phyloP scores from a whole-genome alignment of 208 protist genomes.

The Herpetomonas samuelpessoai region DNA sequence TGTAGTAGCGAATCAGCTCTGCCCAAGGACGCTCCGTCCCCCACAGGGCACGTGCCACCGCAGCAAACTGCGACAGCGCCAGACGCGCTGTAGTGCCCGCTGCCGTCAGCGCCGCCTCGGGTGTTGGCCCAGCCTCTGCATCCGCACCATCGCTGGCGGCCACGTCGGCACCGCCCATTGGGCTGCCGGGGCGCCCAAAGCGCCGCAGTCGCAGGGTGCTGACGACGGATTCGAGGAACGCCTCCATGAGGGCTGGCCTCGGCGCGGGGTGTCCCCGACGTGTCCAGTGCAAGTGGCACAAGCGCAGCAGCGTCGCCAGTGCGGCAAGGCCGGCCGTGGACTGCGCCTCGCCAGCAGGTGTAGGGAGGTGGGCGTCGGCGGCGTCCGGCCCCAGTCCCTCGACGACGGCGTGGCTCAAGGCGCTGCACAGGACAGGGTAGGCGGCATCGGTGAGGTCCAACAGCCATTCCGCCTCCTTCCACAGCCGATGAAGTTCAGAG shows the following conservation, averaged over 20 bases:
- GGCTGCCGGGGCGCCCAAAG: neutral
- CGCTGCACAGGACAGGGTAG: slow-evolving; percentile 15
- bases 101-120: neutral
- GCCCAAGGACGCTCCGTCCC: neutral
- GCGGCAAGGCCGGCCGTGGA: neutral
- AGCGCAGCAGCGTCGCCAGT: neutral
- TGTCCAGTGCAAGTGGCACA: neutral
- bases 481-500: slow-evolving; percentile 17
- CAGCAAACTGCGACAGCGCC: neutral
- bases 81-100: no score
- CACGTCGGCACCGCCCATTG: neutral
- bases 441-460: slow-evolving; percentile 16
- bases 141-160: neutral
- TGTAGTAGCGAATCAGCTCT: neutral
- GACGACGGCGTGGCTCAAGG: slow-evolving; percentile 12
- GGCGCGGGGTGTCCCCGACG: neutral
- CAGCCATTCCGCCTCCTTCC: slow-evolving; percentile 22
- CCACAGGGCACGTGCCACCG: neutral
- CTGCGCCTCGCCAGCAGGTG: slow-evolving; percentile 9
- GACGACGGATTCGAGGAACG: slow-evolving; percentile 27
- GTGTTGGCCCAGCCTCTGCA: neutral
- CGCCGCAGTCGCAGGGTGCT: slow-evolving; percentile 27
- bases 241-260: slow-evolving; percentile 11
- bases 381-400: slow-evolving; percentile 14
- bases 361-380: slow-evolving; percentile 3